Conservation (phyloP, 192 early-diverging fungal genomes). For the Backusella circina region DNA sequence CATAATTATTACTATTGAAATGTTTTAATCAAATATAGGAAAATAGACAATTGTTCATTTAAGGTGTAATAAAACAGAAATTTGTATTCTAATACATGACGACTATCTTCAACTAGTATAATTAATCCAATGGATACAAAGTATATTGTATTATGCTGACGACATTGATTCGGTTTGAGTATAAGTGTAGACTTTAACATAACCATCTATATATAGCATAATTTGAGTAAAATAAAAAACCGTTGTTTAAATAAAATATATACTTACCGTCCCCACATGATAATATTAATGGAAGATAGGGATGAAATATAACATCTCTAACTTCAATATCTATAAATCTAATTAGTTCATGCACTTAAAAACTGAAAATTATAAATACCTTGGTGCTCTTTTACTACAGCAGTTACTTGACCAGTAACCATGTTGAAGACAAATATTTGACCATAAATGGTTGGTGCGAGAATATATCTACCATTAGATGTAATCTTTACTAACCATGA, state of each 20-base stretch:
- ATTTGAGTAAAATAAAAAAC: not conserved
- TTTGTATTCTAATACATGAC: not conserved
- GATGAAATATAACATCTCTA: conserved; percentile 89
- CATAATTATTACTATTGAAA: not conserved
- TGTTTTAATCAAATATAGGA: not conserved
- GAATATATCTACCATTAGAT: conserved; percentile 82
- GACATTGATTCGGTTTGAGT: not conserved
- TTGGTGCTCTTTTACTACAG: conserved; percentile 83
- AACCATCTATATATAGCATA: conserved; percentile 49
- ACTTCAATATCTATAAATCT: conserved; percentile 73
- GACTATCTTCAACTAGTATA: not conserved
- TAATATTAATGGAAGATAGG: conserved; percentile 75
- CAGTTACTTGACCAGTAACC: conserved; percentile 70
- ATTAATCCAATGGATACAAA: not conserved
- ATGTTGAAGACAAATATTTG: conserved; percentile 85
- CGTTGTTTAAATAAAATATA: not conserved
- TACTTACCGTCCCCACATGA: conserved; percentile 80
- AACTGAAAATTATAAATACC: conserved; percentile 15
- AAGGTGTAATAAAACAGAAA: not conserved
- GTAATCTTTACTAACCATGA: conserved; percentile 92
- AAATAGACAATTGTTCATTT: not conserved
- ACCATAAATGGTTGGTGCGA: conserved; percentile 87
- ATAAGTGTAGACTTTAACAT: conserved; percentile 64
- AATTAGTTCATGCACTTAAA: not conserved
- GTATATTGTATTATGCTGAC: not conserved